Evolutionary conservation across 176 grass and related monocot species (phyloP).

Genomic region (Ensete ventricosum): DNA sequence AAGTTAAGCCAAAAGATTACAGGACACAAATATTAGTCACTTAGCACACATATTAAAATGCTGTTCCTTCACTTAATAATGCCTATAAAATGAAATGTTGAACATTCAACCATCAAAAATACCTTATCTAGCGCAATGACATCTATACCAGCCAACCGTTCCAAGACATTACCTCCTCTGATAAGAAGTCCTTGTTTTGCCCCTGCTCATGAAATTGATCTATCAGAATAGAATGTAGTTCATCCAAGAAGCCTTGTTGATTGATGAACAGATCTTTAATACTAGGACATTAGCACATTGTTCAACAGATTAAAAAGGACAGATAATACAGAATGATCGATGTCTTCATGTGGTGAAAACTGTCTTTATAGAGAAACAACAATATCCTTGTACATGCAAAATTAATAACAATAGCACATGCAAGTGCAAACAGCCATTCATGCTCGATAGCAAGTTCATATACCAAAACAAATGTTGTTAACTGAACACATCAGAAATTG

Average conservation of each 20-base stretch:
- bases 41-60: background rate
- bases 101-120: slow-evolving; percentile 12
- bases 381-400: no score
- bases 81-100: background rate
- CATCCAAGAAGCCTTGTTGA: background rate
- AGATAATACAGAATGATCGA: background rate
- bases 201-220: slow-evolving; percentile 42
- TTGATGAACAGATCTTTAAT: background rate
- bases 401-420: no score
- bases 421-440: background rate
- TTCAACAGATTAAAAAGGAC: background rate
- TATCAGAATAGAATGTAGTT: background rate
- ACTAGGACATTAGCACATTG: background rate
- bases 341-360: no score
- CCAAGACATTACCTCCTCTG: slow-evolving; percentile 93
- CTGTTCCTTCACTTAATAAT: background rate
- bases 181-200: slow-evolving; percentile 92
- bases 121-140: slow-evolving; percentile 85
- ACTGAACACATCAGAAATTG: no score
- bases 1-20: slow-evolving; percentile 6
- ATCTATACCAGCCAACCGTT: slow-evolving; percentile 72
- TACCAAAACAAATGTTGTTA: no score
- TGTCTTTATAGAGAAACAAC: no score
- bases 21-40: slow-evolving; percentile 7
- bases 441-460: background rate